Conservation (phyloP, 306 rosid species). For the Trifolium fragiferum region DNA sequence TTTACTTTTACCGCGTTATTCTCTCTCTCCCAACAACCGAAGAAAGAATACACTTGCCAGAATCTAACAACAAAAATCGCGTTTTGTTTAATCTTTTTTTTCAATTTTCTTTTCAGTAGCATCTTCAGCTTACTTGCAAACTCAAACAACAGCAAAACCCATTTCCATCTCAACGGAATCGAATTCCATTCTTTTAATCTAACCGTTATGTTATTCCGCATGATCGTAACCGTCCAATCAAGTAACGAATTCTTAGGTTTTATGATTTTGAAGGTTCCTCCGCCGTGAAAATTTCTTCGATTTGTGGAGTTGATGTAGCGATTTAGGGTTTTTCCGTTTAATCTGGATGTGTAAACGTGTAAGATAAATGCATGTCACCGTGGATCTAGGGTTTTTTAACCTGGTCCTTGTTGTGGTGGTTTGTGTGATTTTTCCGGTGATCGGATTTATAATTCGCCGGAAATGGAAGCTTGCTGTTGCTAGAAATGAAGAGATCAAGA, state of each 20-base stretch:
- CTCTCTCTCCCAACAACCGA: constrained; percentile 31
- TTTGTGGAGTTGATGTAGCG: constrained; percentile 58
- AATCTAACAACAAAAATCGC: constrained; percentile 41
- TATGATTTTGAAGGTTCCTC: background rate
- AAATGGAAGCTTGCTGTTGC: constrained; percentile 72
- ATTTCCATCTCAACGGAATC: background rate
- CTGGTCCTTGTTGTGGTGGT: constrained; percentile 59
- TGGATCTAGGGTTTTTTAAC: constrained; percentile 85
- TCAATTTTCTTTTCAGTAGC: constrained; percentile 21
- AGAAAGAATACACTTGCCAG: constrained; percentile 38
- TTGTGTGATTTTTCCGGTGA: constrained; percentile 55
- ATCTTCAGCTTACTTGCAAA: background rate
- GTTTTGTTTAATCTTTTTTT: constrained; percentile 36
- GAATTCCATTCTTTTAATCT: background rate
- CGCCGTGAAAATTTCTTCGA: constrained; percentile 40
- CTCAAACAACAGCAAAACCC: background rate
- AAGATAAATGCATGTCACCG: constrained; percentile 79
- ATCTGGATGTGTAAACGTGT: constrained; percentile 62
- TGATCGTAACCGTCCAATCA: constrained; percentile 34
- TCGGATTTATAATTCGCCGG: constrained; percentile 56
- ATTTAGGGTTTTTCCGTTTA: constrained; percentile 40
- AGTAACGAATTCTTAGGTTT: background rate
- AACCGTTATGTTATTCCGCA: constrained; percentile 29
- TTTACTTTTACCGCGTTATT: constrained; percentile 45
- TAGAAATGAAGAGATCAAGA: constrained; percentile 77